Base-by-base conservation (phyloP, 352 stramenopile species). In the Phytophthora brassicae region DNA sequence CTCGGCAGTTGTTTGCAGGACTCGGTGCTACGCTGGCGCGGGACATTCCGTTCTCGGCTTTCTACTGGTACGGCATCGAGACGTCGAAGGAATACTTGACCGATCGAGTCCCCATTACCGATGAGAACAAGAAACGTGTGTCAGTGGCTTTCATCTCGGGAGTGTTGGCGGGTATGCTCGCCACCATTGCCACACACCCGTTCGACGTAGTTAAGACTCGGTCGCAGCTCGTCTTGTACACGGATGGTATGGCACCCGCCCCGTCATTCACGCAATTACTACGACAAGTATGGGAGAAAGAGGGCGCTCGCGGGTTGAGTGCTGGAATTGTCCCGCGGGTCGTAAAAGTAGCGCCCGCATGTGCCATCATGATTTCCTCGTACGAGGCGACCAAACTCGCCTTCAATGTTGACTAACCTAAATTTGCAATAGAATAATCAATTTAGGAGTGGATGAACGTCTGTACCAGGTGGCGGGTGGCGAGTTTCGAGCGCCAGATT, bases 131-230 rank as follows among this genome's bases (percentile, higher is more conserved):
- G 33, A 73, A 63, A 23, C 70, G 72, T 1, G 72, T 90, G 7
- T 64, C 61, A 0, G 76, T 93, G 29, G 82, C 91, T 11, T 92
- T 98, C 46, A 43, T 97, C 3, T 86, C 89, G 43, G 92, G 94
- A 9, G 73, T 94, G 28, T 58, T 77, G 6, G 83, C 89, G 0
- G 93, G 94, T 35, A 66, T 86, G 0, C 70, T 98, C 26, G 92
- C 96, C 26, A 94, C 94, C 4, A 66, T 94, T 13, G 64, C 77
- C n/a, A 98, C 94, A 9, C 97, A 96, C 11, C 95, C 96, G 26
- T 96, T 98, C 58, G 95, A 98, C 71, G 94, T 98, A 47, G 72
- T 98, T 66, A 99, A 98, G 73, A 98, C 94, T 12, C 79, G 93
- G 14, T 71, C 77, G 42, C 86, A 95, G 61, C 74, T 91, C 16